Base-by-base conservation (phyloP, 2,329 filamentous ascomycete species). In the Coniochaeta hoffmannii region DNA sequence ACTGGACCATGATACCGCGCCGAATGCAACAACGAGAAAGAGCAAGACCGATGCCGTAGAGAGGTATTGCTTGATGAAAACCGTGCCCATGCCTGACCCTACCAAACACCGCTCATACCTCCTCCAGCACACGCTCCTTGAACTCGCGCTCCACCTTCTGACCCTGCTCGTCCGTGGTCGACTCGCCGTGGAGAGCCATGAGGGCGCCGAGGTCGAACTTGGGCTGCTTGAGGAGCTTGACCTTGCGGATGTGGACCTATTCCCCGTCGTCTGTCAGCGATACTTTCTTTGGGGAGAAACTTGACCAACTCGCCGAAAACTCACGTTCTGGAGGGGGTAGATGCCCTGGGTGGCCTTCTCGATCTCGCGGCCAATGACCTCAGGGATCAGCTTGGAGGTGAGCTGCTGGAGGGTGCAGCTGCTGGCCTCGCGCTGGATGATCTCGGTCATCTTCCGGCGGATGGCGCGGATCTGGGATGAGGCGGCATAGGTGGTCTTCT, bases 301-400 rank as follows among this genome's bases (percentile, higher is more conserved):
- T n/a, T n/a, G n/a, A n/a, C n/a, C 30, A 32, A 32, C 30, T 32
- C 30, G 7, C 30, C 7, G 38, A 49, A 58, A 57, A 81, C 85
- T 62, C 81, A 97, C 94, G 79, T 97, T 96, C 84, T 97, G 94
- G 73, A 99, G 89, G 67, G 94, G 94, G 82, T 99, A 99, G 80
- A 99, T 99, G 78, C 94, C 93, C 82, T 97, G 92, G 66, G 92
- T 96, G 63, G 92, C 86, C 87, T 99, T 99, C 87, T 99, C 94
- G 67, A 99, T 99, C 83, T 97, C 94, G 73, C 94, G 92, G 69
- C 94, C 94, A 76, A 99, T 97, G 67, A 97, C 94, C 83, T 99
- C 94, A 64, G 94, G 94, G 73, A 99, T 97, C 70, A 99, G 86
- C 88, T 99, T 99, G 75, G 90, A 89, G 72, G 91, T 96, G 69